phyloP scores from a whole-genome alignment of 331 rosid genomes.

The Malus hybrid region DNA sequence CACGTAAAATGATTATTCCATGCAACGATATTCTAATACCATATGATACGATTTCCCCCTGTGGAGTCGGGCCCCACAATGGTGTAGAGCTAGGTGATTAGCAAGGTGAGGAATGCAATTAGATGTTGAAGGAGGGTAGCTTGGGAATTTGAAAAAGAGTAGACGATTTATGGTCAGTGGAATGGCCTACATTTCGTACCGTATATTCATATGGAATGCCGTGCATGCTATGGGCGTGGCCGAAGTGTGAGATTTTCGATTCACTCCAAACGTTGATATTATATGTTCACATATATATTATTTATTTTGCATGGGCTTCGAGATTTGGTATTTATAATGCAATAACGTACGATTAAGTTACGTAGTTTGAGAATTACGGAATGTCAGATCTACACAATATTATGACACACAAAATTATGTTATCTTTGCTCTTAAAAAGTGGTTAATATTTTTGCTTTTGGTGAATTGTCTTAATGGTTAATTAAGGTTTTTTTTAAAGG shows the following conservation, averaged over 20 bases:
- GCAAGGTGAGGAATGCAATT: constrained; percentile 26
- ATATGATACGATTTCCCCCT: background rate
- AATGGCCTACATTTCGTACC: constrained; percentile 63
- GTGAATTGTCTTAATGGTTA: too few relatives aligned
- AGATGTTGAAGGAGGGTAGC: constrained; percentile 18
- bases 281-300: background rate
- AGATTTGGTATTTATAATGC: constrained; percentile 21
- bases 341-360: constrained; percentile 19
- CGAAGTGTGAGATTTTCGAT: constrained; percentile 46
- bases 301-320: constrained; percentile 45
- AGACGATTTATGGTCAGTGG: constrained; percentile 69
- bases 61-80: background rate
- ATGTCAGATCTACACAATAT: constrained; percentile 53
- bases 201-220: constrained; percentile 40
- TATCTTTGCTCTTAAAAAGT: background rate
- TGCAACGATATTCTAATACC: too few relatives aligned
- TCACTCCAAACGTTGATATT: constrained; percentile 14
- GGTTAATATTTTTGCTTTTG: too few relatives aligned
- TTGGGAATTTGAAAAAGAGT: constrained; percentile 53
- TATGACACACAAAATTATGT: background rate
- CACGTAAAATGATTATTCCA: too few relatives aligned
- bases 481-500: too few relatives aligned
- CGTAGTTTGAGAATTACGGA: constrained; percentile 64
- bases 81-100: background rate
- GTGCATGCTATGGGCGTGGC: constrained; percentile 59